Conservation (phyloP, 495 filamentous ascomycete species). For the Trichoderma orchidacearum region DNA sequence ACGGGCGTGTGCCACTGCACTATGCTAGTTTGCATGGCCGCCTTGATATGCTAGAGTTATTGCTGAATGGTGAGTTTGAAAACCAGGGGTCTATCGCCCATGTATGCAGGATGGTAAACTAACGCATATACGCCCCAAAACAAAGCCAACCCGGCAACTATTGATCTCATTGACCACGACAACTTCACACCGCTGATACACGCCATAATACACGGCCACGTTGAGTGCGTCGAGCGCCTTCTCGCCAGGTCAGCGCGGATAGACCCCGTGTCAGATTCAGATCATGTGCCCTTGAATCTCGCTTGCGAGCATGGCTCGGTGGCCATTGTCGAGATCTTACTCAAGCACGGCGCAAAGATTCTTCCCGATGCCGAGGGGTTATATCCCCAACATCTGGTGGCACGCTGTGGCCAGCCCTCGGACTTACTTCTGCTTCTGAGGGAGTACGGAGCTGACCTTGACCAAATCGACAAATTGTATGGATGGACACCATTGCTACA, state of each 20-base stretch:
- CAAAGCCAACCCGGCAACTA: constrained; percentile 44
- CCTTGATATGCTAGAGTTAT: constrained; percentile 63
- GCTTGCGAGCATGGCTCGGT: constrained; percentile 86
- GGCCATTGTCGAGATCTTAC: constrained; percentile 66
- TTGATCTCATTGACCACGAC: constrained; percentile 83
- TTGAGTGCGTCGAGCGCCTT: constrained; percentile 63
- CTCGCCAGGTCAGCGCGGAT: constrained; percentile 60
- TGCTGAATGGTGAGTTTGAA: constrained; percentile 40
- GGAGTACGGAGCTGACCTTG: constrained; percentile 76
- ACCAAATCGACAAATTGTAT: constrained; percentile 89
- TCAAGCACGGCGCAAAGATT: constrained; percentile 63
- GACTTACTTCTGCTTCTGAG: constrained; percentile 66
- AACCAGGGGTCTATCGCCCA: neutral
- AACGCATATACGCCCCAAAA: no score
- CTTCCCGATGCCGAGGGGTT: constrained; percentile 90
- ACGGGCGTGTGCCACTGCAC: constrained; percentile 85
- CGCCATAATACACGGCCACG: constrained; percentile 74
- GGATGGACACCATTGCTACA: constrained; percentile 96
- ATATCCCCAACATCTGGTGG: constrained; percentile 95
- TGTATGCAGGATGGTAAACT: neutral
- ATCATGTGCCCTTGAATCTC: constrained; percentile 88
- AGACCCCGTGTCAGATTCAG: constrained; percentile 66
- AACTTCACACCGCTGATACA: constrained; percentile 96
- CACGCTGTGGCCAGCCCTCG: constrained; percentile 71
- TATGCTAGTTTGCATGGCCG: constrained; percentile 94